Conservation (phyloP, 345 rosid species). For the Populus nigra region DNA sequence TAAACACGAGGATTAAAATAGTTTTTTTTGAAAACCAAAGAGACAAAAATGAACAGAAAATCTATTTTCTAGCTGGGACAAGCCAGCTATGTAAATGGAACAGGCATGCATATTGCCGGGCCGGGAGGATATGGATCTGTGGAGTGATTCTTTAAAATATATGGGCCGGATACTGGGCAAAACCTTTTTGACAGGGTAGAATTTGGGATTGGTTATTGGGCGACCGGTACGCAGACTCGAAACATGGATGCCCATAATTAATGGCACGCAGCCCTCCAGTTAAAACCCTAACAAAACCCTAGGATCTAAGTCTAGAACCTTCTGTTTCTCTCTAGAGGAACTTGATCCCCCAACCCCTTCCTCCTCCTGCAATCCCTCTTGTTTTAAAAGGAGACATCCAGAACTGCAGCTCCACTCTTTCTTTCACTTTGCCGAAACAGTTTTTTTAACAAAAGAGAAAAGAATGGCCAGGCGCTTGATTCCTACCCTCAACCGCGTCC, state of each 20-base stretch:
- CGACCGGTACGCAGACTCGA: neutral
- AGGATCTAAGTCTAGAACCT: constrained; percentile 16
- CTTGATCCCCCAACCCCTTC: neutral
- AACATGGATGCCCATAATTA: neutral
- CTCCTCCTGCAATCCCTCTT: neutral
- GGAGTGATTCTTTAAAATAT: neutral
- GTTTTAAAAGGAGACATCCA: neutral
- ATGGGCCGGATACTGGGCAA: neutral
- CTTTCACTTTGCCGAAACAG: neutral
- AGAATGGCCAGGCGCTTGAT: constrained; percentile 77
- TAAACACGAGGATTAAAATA: neutral
- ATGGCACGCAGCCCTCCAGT: neutral
- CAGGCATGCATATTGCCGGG: neutral
- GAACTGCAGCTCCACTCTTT: no score
- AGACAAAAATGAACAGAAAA: neutral
- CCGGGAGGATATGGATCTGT: neutral
- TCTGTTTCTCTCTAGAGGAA: constrained; percentile 6
- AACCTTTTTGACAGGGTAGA: neutral
- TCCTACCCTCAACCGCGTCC: constrained; percentile 67
- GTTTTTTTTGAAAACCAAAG: neutral
- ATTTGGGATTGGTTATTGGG: neutral
- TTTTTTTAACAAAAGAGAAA: neutral
- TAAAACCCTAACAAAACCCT: constrained; percentile 22
- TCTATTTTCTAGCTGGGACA: neutral
- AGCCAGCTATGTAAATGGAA: neutral